Evolutionary conservation across 805 yeast genomes (phyloP), one percentile per base, ranked within the genome.

Genomic region (Saccharomycopsis microspora): DNA sequence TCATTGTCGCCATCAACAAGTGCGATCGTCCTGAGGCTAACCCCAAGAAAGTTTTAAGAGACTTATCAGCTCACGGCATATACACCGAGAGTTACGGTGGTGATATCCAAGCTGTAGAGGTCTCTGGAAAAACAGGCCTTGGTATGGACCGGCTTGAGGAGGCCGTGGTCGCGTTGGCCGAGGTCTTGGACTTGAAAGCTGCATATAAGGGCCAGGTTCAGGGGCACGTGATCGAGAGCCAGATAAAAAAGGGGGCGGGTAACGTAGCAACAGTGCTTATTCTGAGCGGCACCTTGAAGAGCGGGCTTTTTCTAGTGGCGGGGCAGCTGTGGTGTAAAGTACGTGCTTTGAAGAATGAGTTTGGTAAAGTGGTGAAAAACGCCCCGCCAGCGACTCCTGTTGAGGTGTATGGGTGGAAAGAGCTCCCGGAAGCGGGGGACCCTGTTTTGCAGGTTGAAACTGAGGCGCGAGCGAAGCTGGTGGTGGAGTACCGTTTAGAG

Each of bases 51-150:
- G 94, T 88, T 2, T 71, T 82, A 46, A 75, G 79, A 3, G 97
- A 89, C 60, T 69, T 93, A 49, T 78, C 94, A 1, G 67, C 75
- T 0, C 69, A 85, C 49, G 96, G 79, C 3, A 78, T 93, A 9
- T 90, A 85, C 51, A 82, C 86, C 32, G 98, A 93, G 60, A 89
- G 83, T 53, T 85, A 82, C 58, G 98, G 98, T 48, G 98, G 98
- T 46, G 97, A 93, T 39, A 81, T 88, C 4, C 97, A 88, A 60
- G 82, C 85, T 0, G 87, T 93, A 2, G 75, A 77, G 44, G 90
- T 93, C 1, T 84, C 95, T 36, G 97, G 95, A 0, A 76, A 82
- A 50, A 84, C 96, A 0, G 96, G 97, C 0, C 64, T 81, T 54
- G 93, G 93, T 51, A 88, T 93, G 82, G 90, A 84, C 53, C 79